These are phyloP conservation scores for Linum trigynum DNA, from an alignment of 345 rosid species.

Conservation along the genomic window DNA sequence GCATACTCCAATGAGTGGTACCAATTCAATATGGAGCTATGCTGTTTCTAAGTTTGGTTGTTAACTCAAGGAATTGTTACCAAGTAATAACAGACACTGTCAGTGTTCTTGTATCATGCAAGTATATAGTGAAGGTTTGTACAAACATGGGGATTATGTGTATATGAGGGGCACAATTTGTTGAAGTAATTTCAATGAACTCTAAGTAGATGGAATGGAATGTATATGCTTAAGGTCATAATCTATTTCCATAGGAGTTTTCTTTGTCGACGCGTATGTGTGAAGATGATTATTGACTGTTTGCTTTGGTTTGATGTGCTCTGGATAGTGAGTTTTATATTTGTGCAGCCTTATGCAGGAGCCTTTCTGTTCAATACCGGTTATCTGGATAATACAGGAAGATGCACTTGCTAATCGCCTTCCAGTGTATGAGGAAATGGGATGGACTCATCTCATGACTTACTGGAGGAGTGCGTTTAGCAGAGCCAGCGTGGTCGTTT, in stretches of 20 bases:
- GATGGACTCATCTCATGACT: slow-evolving; percentile 49
- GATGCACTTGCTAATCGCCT: slow-evolving; percentile 71
- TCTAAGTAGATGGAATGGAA: neutral
- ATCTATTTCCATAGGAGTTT: neutral
- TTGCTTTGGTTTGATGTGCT: slow-evolving; percentile 25
- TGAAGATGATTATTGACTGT: slow-evolving; percentile 11
- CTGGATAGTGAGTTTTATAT: slow-evolving; percentile 48
- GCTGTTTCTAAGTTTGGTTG: neutral
- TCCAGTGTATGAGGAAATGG: slow-evolving; percentile 54
- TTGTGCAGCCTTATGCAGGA: slow-evolving; percentile 98
- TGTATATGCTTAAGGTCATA: neutral
- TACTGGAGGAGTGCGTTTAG: slow-evolving; percentile 68
- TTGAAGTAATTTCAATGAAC: no score
- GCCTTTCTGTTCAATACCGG: slow-evolving; percentile 82
- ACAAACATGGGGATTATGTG: neutral
- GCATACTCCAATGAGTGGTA: no score
- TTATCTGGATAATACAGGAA: slow-evolving; percentile 92
- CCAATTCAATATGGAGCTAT: no score
- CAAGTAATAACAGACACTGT: neutral
- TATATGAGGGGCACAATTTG: no score
- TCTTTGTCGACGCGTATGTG: slow-evolving; percentile 1
- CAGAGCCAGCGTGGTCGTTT: slow-evolving; percentile 70
- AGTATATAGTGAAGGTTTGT: neutral
- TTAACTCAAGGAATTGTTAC: neutral
- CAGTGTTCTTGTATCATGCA: neutral